These are phyloP conservation scores for Claviceps capensis DNA, from an alignment of 2,329 filamentous ascomycete genomes.

Conservation along the genomic window DNA sequence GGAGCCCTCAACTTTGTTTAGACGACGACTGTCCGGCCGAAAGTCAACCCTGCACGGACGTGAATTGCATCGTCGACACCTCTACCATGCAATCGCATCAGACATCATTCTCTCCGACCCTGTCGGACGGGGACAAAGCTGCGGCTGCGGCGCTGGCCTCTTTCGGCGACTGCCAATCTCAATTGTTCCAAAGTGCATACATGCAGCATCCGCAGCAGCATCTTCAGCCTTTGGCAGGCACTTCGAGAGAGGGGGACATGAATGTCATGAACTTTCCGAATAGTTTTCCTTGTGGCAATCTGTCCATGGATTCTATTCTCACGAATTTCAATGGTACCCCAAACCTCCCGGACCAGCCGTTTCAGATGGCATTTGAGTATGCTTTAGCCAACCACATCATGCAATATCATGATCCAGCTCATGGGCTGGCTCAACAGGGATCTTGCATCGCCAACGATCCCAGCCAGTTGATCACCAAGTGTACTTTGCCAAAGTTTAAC, in stretches of 20 bases:
- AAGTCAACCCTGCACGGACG: slow-evolving; percentile 21
- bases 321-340: slow-evolving; percentile 3
- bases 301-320: slow-evolving; percentile 10
- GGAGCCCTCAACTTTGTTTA: slow-evolving; percentile 12
- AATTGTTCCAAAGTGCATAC: slow-evolving; percentile 5
- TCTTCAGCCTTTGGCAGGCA: not conserved
- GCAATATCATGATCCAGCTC: slow-evolving; percentile 16
- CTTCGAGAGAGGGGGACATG: slow-evolving; percentile 2
- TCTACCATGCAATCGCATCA: not conserved
- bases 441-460: slow-evolving; percentile 17
- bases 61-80: slow-evolving; percentile 18
- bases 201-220: slow-evolving; percentile 6
- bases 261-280: slow-evolving; percentile 6
- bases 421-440: slow-evolving; percentile 11
- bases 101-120: not conserved
- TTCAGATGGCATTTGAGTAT: slow-evolving; percentile 11
- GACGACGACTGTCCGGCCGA: slow-evolving; percentile 23
- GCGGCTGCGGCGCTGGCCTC: slow-evolving; percentile 19
- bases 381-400: slow-evolving; percentile 17
- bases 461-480: slow-evolving; percentile 12
- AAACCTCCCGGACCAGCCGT: slow-evolving; percentile 8
- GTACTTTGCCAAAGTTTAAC: slow-evolving; percentile 14
- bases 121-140: slow-evolving; percentile 13
- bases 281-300: slow-evolving; percentile 11
- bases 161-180: slow-evolving; percentile 13